Conservation (phyloP, 345 rosid species). For the Bruguiera gymnorhiza region DNA sequence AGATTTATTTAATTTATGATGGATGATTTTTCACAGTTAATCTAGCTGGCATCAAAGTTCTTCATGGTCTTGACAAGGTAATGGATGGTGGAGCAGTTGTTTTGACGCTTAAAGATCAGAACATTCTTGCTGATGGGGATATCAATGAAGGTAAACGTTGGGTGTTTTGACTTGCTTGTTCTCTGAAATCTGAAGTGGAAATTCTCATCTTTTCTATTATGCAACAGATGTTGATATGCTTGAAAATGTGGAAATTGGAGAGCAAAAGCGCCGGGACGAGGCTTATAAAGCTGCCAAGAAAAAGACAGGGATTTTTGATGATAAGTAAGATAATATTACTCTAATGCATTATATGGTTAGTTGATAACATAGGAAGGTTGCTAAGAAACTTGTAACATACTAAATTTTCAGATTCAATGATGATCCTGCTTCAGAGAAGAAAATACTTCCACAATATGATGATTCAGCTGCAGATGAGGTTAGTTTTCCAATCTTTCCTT, state of each 20-base stretch:
- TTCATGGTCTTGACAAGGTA: constrained; percentile 91
- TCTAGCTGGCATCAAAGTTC: constrained; percentile 81
- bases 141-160: constrained; percentile 68
- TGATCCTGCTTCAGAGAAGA: constrained; percentile 67
- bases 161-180: constrained; percentile 5
- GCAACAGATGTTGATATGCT: constrained; percentile 89
- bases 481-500: constrained; percentile 11
- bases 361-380: background rate
- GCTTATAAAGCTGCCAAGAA: constrained; percentile 93
- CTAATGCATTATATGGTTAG: background rate
- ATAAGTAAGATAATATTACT: constrained; percentile 55
- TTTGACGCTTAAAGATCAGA: constrained; percentile 91
- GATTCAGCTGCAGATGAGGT: constrained; percentile 76
- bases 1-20: constrained; percentile 8
- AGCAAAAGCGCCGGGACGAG: constrained; percentile 84
- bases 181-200: constrained; percentile 18
- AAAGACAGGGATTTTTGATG: constrained; percentile 70
- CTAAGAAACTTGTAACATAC: constrained; percentile 5
- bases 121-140: constrained; percentile 76
- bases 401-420: constrained; percentile 67
- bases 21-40: constrained; percentile 48
- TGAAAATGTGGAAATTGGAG: constrained; percentile 97
- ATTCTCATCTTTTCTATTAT: constrained; percentile 31
- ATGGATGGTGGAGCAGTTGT: constrained; percentile 94
- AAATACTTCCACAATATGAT: constrained; percentile 94